phyloP scores from a whole-genome alignment of 441 rosid genomes.

The Caryocar brasiliense region DNA sequence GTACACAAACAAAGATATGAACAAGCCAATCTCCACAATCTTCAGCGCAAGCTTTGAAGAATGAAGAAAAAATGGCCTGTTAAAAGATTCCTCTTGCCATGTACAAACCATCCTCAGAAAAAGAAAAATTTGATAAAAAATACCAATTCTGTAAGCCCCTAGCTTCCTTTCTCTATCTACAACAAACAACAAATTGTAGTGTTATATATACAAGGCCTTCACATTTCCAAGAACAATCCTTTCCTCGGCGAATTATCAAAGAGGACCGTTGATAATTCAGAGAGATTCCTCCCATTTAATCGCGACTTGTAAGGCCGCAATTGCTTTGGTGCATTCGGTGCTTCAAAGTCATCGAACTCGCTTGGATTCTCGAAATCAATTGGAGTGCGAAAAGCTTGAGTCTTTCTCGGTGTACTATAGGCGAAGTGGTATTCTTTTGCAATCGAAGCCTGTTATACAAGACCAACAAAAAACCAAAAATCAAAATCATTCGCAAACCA shows the following conservation, averaged over 20 bases:
- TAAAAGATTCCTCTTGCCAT: constrained; percentile 18
- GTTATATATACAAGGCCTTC: too few species aligned
- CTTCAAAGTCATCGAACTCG: constrained; percentile 35
- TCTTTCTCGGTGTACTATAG: constrained; percentile 60
- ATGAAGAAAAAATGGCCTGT: constrained; percentile 7
- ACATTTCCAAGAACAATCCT: too few species aligned
- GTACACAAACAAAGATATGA: constrained; percentile 12
- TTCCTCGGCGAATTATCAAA: constrained; percentile 37
- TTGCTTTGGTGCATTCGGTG: constrained; percentile 57
- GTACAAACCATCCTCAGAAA: constrained; percentile 12
- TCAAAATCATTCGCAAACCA: neutral
- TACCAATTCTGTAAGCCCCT: neutral
- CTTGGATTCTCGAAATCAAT: constrained; percentile 17
- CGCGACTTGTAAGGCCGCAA: constrained; percentile 21
- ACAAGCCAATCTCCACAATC: constrained; percentile 12
- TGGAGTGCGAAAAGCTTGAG: constrained; percentile 28
- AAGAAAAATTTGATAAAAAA: constrained; percentile 1
- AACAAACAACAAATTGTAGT: constrained; percentile 3
- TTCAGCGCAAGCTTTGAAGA: constrained; percentile 41
- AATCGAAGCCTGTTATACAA: constrained; percentile 34
- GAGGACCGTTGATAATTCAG: constrained; percentile 42
- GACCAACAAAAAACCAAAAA: neutral
- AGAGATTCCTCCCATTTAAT: constrained; percentile 28
- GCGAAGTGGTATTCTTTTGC: constrained; percentile 60
- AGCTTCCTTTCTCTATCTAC: constrained; percentile 2